Base-by-base conservation (phyloP, 208 protist species). In the Acanthamoeba healyi region DNA sequence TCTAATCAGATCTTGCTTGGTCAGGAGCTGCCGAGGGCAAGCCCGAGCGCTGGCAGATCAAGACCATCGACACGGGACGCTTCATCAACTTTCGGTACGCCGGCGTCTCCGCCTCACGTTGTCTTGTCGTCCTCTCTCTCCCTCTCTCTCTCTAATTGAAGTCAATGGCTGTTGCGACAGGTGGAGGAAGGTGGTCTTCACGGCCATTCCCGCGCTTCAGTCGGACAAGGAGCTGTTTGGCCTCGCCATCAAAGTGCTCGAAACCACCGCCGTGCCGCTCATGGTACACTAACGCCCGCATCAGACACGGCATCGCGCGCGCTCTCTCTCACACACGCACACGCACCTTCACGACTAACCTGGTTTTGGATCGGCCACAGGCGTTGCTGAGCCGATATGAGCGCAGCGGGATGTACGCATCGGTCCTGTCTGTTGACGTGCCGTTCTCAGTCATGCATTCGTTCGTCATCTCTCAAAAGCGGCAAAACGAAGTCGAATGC, bases 181-280 rank as follows among this genome's bases (percentile, higher is more conserved):
- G 34, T 77, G 67, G 67, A 29, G 67, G 0, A 77, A 77, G 67
- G 67, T 77, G 15, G n/a, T 77, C 36, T 77, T 77, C 19, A 77
- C 67, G 36, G 67, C 67, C 36, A 36, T 77, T 22, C 67, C 67
- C 19, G 36, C 67, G 32, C 29, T 77, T 6, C 29, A 36, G 2
- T 77, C 38, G 17, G 67, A 77, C 67, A 77, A 77, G 67, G 67
- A 77, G 38, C 67, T 77, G 32, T 77, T 77, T 17, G 22, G 32
- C 7, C 67, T 77, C 29, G 67, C 67, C 36, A 46, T 77, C 36
- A 77, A 77, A 32, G 67, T 77, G 10, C 67, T 77, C 38, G 67
- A 77, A 42, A 77, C 67, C 5, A 77, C 67, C 22, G 67, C 67
- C 29, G 67, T 77, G 15, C 67, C 67, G 67, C 67, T 77, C 36